Percentiles rank a stretch among this genome's conserved stretches.
phyloP scores from a whole-genome alignment of 139 green algal species.

The Diplosphaera chodatii region DNA sequence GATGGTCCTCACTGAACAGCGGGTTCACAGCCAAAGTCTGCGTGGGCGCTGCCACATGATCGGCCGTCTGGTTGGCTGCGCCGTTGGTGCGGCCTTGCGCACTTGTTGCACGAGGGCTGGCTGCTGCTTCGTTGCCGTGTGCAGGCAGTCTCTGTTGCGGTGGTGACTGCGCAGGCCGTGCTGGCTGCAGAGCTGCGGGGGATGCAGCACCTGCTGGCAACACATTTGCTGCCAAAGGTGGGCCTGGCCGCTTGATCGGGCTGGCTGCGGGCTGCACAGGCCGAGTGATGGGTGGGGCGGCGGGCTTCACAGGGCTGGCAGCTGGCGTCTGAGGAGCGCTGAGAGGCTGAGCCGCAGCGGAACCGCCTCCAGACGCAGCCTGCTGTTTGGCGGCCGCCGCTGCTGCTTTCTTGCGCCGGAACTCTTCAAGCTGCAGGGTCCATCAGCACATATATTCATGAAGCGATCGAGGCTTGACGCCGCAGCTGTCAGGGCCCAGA shows the following conservation, averaged over 20 bases:
- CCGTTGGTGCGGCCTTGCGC: too few relatives aligned
- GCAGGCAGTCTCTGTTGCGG: too few relatives aligned
- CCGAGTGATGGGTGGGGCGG: not conserved
- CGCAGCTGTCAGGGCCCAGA: not conserved
- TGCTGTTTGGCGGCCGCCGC: not conserved
- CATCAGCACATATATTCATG: too few relatives aligned
- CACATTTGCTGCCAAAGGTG: too few relatives aligned
- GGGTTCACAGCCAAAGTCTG: not conserved
- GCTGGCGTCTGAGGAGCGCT: not conserved
- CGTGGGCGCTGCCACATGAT: not conserved
- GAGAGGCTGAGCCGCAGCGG: not conserved
- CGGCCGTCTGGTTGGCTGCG: too few relatives aligned
- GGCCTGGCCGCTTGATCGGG: not conserved
- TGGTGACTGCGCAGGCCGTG: not conserved
- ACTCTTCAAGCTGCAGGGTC: slow-evolving; percentile 15
- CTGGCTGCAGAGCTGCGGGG: too few relatives aligned
- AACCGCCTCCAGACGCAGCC: too few relatives aligned
- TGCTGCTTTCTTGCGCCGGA: slow-evolving; percentile 16
- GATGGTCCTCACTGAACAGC: not conserved
- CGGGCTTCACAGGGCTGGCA: not conserved
- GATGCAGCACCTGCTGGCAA: too few relatives aligned
- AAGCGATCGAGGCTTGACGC: too few relatives aligned
- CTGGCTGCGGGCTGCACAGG: not conserved
- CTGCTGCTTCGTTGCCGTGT: too few relatives aligned
- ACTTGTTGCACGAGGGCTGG: too few relatives aligned